Percentiles rank a stretch among this genome's conserved stretches.
Conservation (phyloP, 2,329 filamentous ascomycete genomes). For the Trichoderma gracile region DNA sequence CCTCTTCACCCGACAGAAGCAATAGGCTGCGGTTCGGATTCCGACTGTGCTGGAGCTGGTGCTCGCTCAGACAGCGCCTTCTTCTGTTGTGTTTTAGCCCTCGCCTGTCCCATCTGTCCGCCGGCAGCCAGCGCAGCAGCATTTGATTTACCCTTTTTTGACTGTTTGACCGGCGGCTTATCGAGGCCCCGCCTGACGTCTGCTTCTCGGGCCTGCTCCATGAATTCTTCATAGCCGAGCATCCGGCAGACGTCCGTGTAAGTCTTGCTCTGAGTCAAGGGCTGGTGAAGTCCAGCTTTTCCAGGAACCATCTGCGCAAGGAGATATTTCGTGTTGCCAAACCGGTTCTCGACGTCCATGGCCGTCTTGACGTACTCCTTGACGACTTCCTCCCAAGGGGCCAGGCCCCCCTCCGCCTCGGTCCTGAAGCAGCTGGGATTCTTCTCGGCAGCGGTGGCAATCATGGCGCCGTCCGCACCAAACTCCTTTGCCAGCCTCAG, state of each 20-base stretch:
- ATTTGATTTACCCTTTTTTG: slow-evolving; percentile 38
- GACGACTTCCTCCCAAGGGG: slow-evolving; percentile 75
- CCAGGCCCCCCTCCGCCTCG: slow-evolving; percentile 66
- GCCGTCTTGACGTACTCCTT: slow-evolving; percentile 71
- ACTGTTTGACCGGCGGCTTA: slow-evolving; percentile 43
- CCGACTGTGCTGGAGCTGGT: slow-evolving; percentile 30
- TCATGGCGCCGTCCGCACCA: slow-evolving; percentile 94
- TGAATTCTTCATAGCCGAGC: slow-evolving; percentile 64
- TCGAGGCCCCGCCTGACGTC: slow-evolving; percentile 65
- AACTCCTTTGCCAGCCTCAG: slow-evolving; percentile 71
- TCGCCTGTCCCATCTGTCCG: slow-evolving; percentile 47
- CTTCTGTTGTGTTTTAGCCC: slow-evolving; percentile 38
- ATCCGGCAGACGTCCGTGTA: slow-evolving; percentile 69
- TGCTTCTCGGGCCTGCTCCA: slow-evolving; percentile 62
- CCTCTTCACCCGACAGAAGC: slow-evolving; percentile 29
- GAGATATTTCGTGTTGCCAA: slow-evolving; percentile 90
- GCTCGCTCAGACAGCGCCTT: slow-evolving; percentile 42
- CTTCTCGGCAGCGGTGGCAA: slow-evolving; percentile 86
- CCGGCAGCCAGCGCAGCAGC: slow-evolving; percentile 51
- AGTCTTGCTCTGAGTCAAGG: slow-evolving; percentile 65
- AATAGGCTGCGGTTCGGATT: slow-evolving; percentile 32
- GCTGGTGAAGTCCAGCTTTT: slow-evolving; percentile 64
- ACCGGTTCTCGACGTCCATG: slow-evolving; percentile 80
- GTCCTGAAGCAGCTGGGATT: slow-evolving; percentile 86
- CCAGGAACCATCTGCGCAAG: slow-evolving; percentile 84